These are phyloP conservation scores for Fusarium metavorans DNA, from an alignment of 2,329 filamentous ascomycete genomes.

Conservation along the genomic window DNA sequence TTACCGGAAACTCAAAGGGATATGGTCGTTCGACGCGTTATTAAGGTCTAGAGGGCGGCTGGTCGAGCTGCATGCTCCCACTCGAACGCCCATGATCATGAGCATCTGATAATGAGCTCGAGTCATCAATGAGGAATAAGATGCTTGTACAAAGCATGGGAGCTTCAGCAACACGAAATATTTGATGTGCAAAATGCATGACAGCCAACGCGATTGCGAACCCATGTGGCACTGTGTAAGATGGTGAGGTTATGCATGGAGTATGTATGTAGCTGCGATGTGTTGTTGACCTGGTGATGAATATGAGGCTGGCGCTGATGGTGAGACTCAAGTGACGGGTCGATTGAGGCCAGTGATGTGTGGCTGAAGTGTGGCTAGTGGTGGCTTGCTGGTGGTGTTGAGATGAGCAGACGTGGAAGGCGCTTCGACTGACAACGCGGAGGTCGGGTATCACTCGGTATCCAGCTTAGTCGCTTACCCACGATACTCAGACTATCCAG, in stretches of 20 bases:
- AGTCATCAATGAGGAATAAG: conserved; percentile 43
- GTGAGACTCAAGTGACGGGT: neutral
- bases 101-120: conserved; percentile 42
- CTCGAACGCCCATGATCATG: conserved; percentile 34
- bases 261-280: neutral
- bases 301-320: neutral
- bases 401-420: neutral
- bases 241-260: neutral
- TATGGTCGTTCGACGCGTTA: conserved; percentile 49
- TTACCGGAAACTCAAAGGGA: conserved; percentile 49
- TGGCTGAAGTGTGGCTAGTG: neutral
- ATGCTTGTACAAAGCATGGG: conserved; percentile 47
- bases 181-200: conserved; percentile 29
- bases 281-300: neutral
- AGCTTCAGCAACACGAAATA: conserved; percentile 35
- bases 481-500: neutral
- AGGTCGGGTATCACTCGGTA: neutral
- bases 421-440: neutral
- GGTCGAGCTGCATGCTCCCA: conserved; percentile 42
- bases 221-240: neutral
- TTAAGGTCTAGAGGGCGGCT: conserved; percentile 48
- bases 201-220: neutral
- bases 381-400: neutral
- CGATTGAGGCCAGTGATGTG: neutral
- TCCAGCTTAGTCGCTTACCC: neutral